Evolutionary conservation across 352 stramenopile species (phyloP), one percentile per base, ranked within the genome.

Genomic region (Aphanomyces astaci): DNA sequence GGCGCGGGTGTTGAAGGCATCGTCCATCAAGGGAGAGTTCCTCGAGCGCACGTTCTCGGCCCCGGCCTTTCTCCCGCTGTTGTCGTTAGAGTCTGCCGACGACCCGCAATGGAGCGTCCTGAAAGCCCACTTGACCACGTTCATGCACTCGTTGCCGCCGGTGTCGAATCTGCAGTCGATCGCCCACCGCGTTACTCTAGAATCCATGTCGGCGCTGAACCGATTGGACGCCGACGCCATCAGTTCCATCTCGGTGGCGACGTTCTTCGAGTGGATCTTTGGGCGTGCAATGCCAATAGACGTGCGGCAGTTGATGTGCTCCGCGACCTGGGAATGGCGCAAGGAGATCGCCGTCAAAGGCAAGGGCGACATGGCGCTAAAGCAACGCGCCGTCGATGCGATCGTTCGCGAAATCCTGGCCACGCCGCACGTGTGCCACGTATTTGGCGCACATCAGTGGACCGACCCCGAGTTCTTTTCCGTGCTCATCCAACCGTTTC

Each of bases 231-330:
- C 62, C 15, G 9, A 48, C 17, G 62, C n/a, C 13, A 13, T 68
- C 27, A 27, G 19, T 9, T 68, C 27, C 43, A 59, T 68, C 19
- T 59, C 33, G n/a, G 33, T 68, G 10, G 62, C 62, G 2, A 24
- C 62, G 4, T 68, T 68, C 22, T 68, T 59, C 33, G 48, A 68
- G 24, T 68, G 62, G 62, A 68, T 68, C 32, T 68, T 68, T n/a
- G 4, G 55, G 13, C 22, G n/a, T n/a, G 10, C n/a, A 1, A 33
- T 68, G 25, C 46, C 48, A 27, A 49, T 15, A 15, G 22, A 5
- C 24, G 9, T 59, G 43, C 43, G 10, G 45, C 0, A 5, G 57
- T 68, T 60, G 62, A 15, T 68, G 28, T 60, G 43, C 22, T 40
- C 56, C 11, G 31, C 62, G 22, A 60, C 62, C 10, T 68, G 62